Base-by-base conservation (phyloP, 2,329 filamentous ascomycete species). In the Tricladium varicosporioides region DNA sequence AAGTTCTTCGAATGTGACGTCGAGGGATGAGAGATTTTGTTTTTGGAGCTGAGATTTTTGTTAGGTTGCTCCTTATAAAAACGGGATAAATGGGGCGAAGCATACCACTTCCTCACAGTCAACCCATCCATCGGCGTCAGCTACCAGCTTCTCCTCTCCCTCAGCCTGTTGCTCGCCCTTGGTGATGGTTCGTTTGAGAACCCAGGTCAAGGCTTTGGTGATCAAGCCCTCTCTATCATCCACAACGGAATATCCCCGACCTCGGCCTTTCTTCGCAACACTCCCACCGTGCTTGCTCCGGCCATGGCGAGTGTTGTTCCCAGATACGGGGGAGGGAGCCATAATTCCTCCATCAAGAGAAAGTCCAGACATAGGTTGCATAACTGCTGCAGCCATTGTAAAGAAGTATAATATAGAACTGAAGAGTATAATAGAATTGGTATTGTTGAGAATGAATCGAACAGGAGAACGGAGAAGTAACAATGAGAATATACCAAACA, bases 51-150 rank as follows among this genome's bases (percentile, higher is more conserved):
- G 56, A 5, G 7, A 7, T 22, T 48, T 52, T 33, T 18, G 36
- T 32, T 54, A 46, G 49, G 49, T 31, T 32, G 42, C 14, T 32
- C n/a, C 5, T 57, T 52, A 13, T 51, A 33, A 16, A 14, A 33
- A 45, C 19, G 19, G 32, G 42, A 31, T 5, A 54, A 13, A 32
- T 42, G 22, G 5, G 43, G 46, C 27, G 33, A 42, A 51, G 71
- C 73, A 60, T 63, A 78, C 75, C 54, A 76, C 65, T 58, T 75
- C 69, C 43, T 71, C 68, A 36, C 74, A 71, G 45, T 67, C 65
- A 27, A 75, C 71, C 74, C 75, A 77, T 44, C 75, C 75, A 36
- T 77, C 73, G 16, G 69, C 62, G 52, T 74, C 69, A 18, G 71
- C 70, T 32, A 74, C 66, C 18, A 76, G 60, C 47, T 69, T 66